Evolutionary conservation across 1,284 basidiomycete genomes (phyloP).

Genomic region (Ceratobasidium sp.): DNA sequence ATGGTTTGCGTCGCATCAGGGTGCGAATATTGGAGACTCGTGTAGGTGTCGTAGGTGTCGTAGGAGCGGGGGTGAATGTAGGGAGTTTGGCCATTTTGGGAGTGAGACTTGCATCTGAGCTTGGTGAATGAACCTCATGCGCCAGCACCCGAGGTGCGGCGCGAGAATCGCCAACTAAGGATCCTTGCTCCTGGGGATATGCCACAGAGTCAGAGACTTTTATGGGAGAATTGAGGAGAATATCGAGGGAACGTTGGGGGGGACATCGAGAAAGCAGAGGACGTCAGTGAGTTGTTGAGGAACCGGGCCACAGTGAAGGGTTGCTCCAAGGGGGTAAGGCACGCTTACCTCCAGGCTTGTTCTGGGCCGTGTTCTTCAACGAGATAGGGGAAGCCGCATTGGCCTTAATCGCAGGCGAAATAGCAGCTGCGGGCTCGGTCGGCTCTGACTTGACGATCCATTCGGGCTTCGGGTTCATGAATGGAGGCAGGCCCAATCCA

Average conservation of each 20-base stretch:
- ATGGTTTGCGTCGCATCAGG: slow-evolving; percentile 28
- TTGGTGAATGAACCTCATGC: background rate
- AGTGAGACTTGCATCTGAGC: slow-evolving; percentile 2
- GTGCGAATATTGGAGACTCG: background rate
- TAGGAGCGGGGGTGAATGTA: slow-evolving; percentile 26
- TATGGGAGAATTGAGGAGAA: background rate
- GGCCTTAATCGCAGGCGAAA: background rate
- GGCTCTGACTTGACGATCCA: slow-evolving; percentile 34
- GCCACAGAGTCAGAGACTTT: slow-evolving; percentile 17
- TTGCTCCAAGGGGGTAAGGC: background rate
- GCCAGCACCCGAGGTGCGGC: background rate
- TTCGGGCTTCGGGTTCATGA: slow-evolving; percentile 38
- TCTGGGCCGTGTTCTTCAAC: background rate
- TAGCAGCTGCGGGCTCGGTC: background rate
- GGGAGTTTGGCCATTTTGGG: slow-evolving; percentile 33
- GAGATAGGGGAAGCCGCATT: background rate
- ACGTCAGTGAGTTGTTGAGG: slow-evolving; percentile 12
- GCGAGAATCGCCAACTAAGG: slow-evolving; percentile 12
- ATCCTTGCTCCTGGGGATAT: background rate
- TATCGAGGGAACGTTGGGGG: too few relatives aligned
- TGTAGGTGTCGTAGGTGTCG: background rate
- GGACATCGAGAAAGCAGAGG: background rate
- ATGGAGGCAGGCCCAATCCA: slow-evolving; percentile 29
- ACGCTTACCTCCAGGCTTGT: slow-evolving; percentile 18
- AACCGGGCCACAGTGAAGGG: background rate